Base-by-base conservation (phyloP, 192 early-diverging fungal genomes). In the Chytriomyces sp. region DNA sequence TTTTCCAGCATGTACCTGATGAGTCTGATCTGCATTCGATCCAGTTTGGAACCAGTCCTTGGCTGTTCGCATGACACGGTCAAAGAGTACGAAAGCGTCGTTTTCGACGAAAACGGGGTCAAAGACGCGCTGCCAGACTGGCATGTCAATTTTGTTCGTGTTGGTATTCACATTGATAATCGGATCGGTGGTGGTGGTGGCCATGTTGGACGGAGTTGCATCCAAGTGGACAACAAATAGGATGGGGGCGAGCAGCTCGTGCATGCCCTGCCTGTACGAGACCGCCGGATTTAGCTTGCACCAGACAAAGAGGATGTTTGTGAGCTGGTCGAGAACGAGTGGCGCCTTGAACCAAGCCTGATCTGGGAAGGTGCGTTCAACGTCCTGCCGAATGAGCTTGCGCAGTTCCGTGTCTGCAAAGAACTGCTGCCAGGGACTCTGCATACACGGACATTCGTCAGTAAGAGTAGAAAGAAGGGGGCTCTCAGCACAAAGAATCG, bases 191-290 rank as follows among this genome's bases (percentile, higher is more conserved):
- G n/a, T n/a, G n/a, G 31, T 31, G 54, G 31, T 56, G n/a, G 6
- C 4, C 54, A 56, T 49, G 41, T 49, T 49, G 41, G 41, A 61
- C 59, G 30, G 83, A 17, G 84, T 73, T 59, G 83, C 80, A 62
- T 98, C 96, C 5, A 74, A 52, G 28, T 94, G 84, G 25, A 98
- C 88, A 0, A 91, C 89, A 79, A 89, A 78, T 19, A 93, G 86
- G 22, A 97, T 80, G 25, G 93, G 92, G 0, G 93, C 96, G 14
- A 95, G 75, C 30, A 99, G 70, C 77, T 99, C 96, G 73, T 99
- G 96, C 96, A 99, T 99, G 32, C 96, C 96, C 76, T 99, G 96
- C 40, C 96, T 87, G 80, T 99, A 99, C 19, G 91, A 90, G n/a
- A 97, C 84, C 34, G 89, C 89, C 14, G 85, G 81, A 71, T 99